These are phyloP conservation scores for Neurospora sublineolata DNA, from an alignment of 495 filamentous ascomycete species.

Conservation along the genomic window DNA sequence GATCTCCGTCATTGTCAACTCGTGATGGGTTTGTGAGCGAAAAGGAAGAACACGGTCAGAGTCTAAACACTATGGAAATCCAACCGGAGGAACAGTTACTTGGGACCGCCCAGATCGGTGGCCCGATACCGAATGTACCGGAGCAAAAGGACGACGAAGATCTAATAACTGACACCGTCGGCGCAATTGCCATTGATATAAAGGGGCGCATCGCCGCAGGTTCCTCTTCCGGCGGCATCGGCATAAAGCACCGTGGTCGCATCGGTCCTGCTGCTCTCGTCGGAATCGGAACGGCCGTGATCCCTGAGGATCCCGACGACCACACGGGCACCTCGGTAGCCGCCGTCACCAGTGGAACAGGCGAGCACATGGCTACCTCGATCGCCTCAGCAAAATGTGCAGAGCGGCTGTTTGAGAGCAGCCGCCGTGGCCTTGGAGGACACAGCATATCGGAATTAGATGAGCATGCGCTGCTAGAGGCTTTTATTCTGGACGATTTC, in stretches of 20 bases:
- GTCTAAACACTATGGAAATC: background rate
- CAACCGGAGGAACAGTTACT: background rate
- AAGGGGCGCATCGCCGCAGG: slow-evolving; percentile 84
- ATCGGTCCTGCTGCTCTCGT: slow-evolving; percentile 87
- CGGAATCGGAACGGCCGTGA: slow-evolving; percentile 76
- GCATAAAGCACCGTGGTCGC: slow-evolving; percentile 90
- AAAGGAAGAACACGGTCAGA: background rate
- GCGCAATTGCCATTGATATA: slow-evolving; percentile 81
- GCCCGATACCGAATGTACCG: background rate
- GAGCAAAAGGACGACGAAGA: slow-evolving; percentile 26
- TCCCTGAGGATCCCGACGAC: slow-evolving; percentile 52
- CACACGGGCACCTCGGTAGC: slow-evolving; percentile 53
- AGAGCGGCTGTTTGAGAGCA: slow-evolving; percentile 58
- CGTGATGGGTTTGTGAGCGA: slow-evolving; percentile 15
- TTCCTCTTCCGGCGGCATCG: slow-evolving; percentile 97
- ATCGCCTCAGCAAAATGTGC: slow-evolving; percentile 72
- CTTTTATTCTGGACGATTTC: slow-evolving; percentile 68
- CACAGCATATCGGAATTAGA: slow-evolving; percentile 45
- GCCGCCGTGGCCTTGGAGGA: slow-evolving; percentile 47
- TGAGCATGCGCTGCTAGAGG: slow-evolving; percentile 60
- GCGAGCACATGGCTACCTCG: slow-evolving; percentile 93
- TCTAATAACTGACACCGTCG: slow-evolving; percentile 80
- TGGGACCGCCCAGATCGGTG: background rate
- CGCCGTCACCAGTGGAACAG: slow-evolving; percentile 80
- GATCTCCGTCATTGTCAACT: slow-evolving; percentile 1